These are phyloP conservation scores for Lophium mytilinum DNA, from an alignment of 495 filamentous ascomycete genomes.

Conservation along the genomic window DNA sequence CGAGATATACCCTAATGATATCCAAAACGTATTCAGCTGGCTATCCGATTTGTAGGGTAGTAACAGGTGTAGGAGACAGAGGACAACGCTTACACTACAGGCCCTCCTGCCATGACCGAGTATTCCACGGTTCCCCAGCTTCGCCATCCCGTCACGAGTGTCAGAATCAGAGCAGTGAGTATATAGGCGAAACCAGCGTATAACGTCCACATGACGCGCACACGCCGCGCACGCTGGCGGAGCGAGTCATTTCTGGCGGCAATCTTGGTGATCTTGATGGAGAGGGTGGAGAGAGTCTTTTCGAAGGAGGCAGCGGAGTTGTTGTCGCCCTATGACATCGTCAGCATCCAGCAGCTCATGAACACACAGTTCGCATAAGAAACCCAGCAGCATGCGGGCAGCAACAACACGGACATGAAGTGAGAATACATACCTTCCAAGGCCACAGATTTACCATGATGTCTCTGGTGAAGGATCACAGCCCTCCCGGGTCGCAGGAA, in stretches of 20 bases:
- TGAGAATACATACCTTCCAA: constrained; percentile 17
- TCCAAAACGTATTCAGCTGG: background rate
- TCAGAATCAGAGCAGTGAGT: constrained; percentile 67
- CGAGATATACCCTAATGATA: constrained; percentile 53
- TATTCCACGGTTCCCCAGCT: constrained; percentile 69
- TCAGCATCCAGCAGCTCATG: background rate
- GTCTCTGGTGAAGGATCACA: background rate
- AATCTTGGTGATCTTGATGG: constrained; percentile 67
- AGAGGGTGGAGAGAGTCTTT: constrained; percentile 72
- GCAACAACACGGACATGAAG: background rate
- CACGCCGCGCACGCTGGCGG: constrained; percentile 62
- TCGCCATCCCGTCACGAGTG: constrained; percentile 78
- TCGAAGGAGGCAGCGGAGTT: constrained; percentile 89
- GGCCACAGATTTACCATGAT: constrained; percentile 27
- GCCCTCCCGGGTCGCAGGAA: too few species aligned
- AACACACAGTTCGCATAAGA: background rate
- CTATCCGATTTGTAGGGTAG: too few species aligned
- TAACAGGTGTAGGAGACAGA: too few species aligned
- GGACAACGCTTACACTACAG: constrained; percentile 53
- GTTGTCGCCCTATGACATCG: constrained; percentile 55
- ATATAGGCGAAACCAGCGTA: constrained; percentile 88
- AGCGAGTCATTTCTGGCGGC: constrained; percentile 62
- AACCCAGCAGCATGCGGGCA: background rate
- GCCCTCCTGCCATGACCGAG: constrained; percentile 67
- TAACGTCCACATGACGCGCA: constrained; percentile 80